phyloP scores from a whole-genome alignment of 495 filamentous ascomycete species.

The Bacidia gigantensis region DNA sequence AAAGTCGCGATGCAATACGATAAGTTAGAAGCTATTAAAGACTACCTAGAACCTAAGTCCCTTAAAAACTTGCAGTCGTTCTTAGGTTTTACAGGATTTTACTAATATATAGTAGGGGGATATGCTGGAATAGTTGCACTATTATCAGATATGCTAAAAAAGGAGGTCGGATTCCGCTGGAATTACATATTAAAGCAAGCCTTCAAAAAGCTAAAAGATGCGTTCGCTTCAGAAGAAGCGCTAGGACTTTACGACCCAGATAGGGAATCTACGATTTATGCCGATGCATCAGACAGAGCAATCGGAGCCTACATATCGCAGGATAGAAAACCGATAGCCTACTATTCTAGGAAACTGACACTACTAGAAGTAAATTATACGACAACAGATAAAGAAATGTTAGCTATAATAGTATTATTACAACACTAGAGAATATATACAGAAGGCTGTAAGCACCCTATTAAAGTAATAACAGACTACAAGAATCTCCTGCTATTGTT shows the following conservation, averaged over 20 bases:
- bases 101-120: slow-evolving; percentile 19
- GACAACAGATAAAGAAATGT: not conserved
- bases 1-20: slow-evolving; percentile 16
- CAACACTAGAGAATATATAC: not conserved
- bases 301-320: not conserved
- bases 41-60: slow-evolving; percentile 17
- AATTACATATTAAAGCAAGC: not conserved
- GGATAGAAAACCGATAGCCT: not conserved
- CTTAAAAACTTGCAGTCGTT: slow-evolving; percentile 16
- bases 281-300: not conserved
- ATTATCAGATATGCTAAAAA: slow-evolving; percentile 11
- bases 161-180: slow-evolving; percentile 4
- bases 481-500: not conserved
- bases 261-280: not conserved
- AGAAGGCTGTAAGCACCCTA: not conserved
- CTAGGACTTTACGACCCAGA: not conserved
- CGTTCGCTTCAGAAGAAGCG: not conserved
- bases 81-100: slow-evolving; percentile 25
- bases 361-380: not conserved
- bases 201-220: not conserved
- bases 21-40: slow-evolving; percentile 10
- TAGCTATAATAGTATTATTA: slow-evolving; percentile 1
- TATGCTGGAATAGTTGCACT: slow-evolving; percentile 16
- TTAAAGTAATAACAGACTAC: not conserved
- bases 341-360: not conserved